Conservation (phyloP, 2,329 filamentous ascomycete species). For the Aureobasidium subglaciale region DNA sequence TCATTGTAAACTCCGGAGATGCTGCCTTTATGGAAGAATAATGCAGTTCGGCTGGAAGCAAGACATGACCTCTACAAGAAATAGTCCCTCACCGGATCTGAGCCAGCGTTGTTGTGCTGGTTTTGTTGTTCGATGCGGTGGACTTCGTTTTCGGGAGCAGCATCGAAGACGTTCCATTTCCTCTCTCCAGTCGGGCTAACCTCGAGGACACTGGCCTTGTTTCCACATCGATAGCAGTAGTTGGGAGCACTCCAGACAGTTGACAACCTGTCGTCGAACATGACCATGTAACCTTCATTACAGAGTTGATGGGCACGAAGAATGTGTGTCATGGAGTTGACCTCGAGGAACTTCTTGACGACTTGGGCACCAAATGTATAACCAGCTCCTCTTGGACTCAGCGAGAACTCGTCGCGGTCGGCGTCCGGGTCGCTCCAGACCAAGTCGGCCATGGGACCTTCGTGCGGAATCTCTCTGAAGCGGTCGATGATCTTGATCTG, state of each 20-base stretch:
- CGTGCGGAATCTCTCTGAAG: constrained; percentile 96
- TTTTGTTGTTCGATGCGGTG: constrained; percentile 76
- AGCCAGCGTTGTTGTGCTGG: constrained; percentile 60
- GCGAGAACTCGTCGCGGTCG: constrained; percentile 94
- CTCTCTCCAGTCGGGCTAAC: constrained; percentile 88
- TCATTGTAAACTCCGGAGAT: constrained; percentile 15
- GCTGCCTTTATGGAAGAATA: background rate
- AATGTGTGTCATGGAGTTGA: constrained; percentile 97
- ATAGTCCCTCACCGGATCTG: constrained; percentile 62
- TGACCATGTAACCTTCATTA: constrained; percentile 93
- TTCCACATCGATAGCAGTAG: constrained; percentile 61
- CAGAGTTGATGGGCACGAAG: constrained; percentile 96
- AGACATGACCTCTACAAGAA: constrained; percentile 47
- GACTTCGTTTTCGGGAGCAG: constrained; percentile 88
- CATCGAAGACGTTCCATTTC: constrained; percentile 97
- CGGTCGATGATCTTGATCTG: constrained; percentile 99
- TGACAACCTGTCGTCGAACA: constrained; percentile 89
- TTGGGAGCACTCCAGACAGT: constrained; percentile 73
- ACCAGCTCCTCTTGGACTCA: constrained; percentile 86
- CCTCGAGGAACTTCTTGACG: constrained; percentile 94
- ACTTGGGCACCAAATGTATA: constrained; percentile 98
- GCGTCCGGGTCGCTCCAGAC: constrained; percentile 98
- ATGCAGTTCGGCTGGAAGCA: background rate
- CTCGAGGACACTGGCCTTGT: constrained; percentile 93
- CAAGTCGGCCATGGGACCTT: constrained; percentile 98